Evolutionary conservation across 768 basidiomycete genomes (phyloP).

Genomic region (Suillus sp.): DNA sequence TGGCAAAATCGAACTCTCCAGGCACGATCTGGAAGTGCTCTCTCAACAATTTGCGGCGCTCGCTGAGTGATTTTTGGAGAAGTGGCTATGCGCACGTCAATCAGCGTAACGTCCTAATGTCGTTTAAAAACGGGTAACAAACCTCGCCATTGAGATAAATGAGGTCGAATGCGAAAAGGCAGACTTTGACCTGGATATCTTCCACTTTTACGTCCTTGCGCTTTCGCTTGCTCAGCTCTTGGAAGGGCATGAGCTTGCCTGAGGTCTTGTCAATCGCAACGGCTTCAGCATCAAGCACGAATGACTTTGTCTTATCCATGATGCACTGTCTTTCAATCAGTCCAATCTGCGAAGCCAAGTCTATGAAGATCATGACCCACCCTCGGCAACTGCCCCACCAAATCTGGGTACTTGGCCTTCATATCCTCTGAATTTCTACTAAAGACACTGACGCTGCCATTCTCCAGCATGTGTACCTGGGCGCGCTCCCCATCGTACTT

Average conservation of each 20-base stretch:
- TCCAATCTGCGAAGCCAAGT: neutral
- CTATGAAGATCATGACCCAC: slow-evolving; percentile 43
- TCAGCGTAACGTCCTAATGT: slow-evolving; percentile 9
- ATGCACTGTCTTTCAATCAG: slow-evolving; percentile 62
- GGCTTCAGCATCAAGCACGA: slow-evolving; percentile 95
- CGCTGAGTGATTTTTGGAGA: slow-evolving; percentile 71
- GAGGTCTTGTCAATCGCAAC: slow-evolving; percentile 90
- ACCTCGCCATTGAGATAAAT: slow-evolving; percentile 98
- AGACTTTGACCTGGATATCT: slow-evolving; percentile 96
- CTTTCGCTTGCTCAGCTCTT: slow-evolving; percentile 92
- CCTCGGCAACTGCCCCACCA: slow-evolving; percentile 89
- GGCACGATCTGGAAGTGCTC: slow-evolving; percentile 81
- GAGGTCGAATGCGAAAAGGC: slow-evolving; percentile 94
- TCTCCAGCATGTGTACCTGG: slow-evolving; percentile 84
- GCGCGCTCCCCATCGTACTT: slow-evolving; percentile 99
- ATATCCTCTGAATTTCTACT: slow-evolving; percentile 98
- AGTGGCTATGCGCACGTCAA: slow-evolving; percentile 57
- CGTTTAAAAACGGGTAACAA: slow-evolving; percentile 15
- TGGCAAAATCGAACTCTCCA: slow-evolving; percentile 93
- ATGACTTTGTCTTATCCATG: slow-evolving; percentile 79
- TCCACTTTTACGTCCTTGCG: slow-evolving; percentile 98
- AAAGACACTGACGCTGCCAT: slow-evolving; percentile 88
- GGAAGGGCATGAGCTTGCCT: slow-evolving; percentile 93
- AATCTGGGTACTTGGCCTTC: slow-evolving; percentile 98
- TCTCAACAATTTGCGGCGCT: slow-evolving; percentile 75